Percentiles rank a stretch among this genome's conserved stretches.
Evolutionary conservation across 139 green algal species (phyloP).

Genomic region (Coelastrella sp.): DNA sequence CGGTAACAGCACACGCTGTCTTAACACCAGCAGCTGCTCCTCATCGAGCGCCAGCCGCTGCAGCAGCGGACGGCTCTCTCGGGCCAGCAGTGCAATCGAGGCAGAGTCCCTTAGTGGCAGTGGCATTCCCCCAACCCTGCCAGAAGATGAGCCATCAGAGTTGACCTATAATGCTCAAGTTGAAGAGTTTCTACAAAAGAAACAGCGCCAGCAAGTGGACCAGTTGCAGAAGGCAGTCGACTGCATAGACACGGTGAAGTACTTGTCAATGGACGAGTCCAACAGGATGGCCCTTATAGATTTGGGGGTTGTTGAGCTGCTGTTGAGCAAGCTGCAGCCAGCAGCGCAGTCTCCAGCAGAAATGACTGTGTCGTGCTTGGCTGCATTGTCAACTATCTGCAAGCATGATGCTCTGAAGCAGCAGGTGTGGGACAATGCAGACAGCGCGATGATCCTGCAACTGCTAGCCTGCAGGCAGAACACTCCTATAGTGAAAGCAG

Average conservation of each 20-base stretch:
- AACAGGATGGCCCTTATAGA: conserved; percentile 37
- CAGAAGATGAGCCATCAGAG: not conserved
- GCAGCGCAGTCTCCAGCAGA: not conserved
- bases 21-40: not conserved
- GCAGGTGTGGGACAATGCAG: conserved; percentile 21
- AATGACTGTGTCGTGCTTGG: not conserved
- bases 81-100: not conserved
- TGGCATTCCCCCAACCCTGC: not conserved
- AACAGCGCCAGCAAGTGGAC: not conserved
- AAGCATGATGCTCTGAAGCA: conserved; percentile 38
- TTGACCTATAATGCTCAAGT: not conserved
- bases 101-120: not conserved
- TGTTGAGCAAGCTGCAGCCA: conserved; percentile 34
- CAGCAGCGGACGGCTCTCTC: not conserved
- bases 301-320: conserved; percentile 35
- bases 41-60: not conserved
- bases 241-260: conserved; percentile 43
- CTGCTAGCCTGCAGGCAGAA: conserved; percentile 13
- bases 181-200: not conserved
- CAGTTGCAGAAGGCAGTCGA: conserved; percentile 32
- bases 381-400: not conserved
- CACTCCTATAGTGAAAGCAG: not conserved
- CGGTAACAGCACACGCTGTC: not conserved
- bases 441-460: conserved; percentile 19
- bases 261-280: conserved; percentile 26